Percentiles rank a stretch among this genome's conserved stretches.
These are phyloP conservation scores for Yamadazyma sp. DNA, from an alignment of 805 yeast genomes.

Conservation along the genomic window DNA sequence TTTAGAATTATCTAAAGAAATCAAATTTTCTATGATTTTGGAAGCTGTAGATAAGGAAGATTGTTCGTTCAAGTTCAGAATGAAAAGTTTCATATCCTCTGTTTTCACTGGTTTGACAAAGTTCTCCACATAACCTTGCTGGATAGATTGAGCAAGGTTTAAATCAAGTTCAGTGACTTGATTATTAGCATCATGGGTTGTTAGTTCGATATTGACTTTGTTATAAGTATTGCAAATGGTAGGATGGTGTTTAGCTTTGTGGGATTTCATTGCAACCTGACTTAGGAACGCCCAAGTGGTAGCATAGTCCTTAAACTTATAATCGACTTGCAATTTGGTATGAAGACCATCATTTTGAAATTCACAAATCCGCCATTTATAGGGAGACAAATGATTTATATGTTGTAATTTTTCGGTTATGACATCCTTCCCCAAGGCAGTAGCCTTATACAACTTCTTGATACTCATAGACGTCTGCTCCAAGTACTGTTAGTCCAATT, in stretches of 20 bases:
- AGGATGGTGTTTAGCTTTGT: slow-evolving; percentile 67
- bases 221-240: slow-evolving; percentile 63
- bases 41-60: slow-evolving; percentile 5
- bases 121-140: no score
- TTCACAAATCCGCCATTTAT: slow-evolving; percentile 6
- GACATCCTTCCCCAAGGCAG: slow-evolving; percentile 1
- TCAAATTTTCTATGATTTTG: slow-evolving; percentile 3
- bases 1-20: slow-evolving; percentile 1
- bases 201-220: slow-evolving; percentile 48
- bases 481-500: no score
- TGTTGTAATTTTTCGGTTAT: neutral
- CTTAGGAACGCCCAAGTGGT: slow-evolving; percentile 68
- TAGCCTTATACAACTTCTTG: slow-evolving; percentile 1
- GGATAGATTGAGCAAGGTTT: slow-evolving; percentile 47
- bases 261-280: slow-evolving; percentile 54
- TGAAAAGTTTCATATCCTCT: slow-evolving; percentile 1
- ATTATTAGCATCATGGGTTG: slow-evolving; percentile 61
- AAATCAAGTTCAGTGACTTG: slow-evolving; percentile 56
- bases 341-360: no score
- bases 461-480: no score
- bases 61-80: slow-evolving; percentile 2
- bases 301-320: slow-evolving; percentile 47
- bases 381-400: slow-evolving; percentile 1
- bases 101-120: slow-evolving; percentile 3
- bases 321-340: slow-evolving; percentile 13